These are phyloP conservation scores for Kregervanrija delftensis DNA, from an alignment of 805 yeast species.

Conservation along the genomic window DNA sequence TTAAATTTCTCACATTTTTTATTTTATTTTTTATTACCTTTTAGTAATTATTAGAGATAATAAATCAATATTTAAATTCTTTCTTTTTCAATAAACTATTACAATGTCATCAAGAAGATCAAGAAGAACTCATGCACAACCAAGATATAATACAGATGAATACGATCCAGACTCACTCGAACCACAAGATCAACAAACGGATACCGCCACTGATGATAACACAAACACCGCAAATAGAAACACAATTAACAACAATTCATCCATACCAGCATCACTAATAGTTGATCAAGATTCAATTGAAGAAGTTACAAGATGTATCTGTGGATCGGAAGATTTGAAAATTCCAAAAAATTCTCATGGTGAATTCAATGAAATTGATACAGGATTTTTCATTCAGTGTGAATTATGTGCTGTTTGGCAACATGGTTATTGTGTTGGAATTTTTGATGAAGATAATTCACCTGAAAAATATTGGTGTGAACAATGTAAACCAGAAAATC, in stretches of 20 bases:
- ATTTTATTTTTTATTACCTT: slow-evolving; percentile 8
- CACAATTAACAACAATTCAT: background rate
- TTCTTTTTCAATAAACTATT: slow-evolving; percentile 8
- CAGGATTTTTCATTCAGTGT: slow-evolving; percentile 74
- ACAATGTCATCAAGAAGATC: slow-evolving; percentile 27
- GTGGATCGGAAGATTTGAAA: slow-evolving; percentile 42
- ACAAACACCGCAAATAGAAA: too few species aligned
- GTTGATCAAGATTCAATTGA: slow-evolving; percentile 26
- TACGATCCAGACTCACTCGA: slow-evolving; percentile 9
- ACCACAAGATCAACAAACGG: slow-evolving; percentile 1
- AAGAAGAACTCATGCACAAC: slow-evolving; percentile 20
- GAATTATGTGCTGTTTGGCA: slow-evolving; percentile 96
- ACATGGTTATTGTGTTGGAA: slow-evolving; percentile 93
- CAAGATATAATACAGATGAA: slow-evolving; percentile 13
- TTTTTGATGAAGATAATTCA: slow-evolving; percentile 61
- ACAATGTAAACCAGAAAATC: slow-evolving; percentile 79
- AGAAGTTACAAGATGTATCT: slow-evolving; percentile 50
- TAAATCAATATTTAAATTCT: slow-evolving; percentile 7
- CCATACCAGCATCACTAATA: background rate
- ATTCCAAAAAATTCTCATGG: slow-evolving; percentile 21
- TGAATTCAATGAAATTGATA: slow-evolving; percentile 34
- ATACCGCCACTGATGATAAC: slow-evolving; percentile 1
- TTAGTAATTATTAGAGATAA: slow-evolving; percentile 3
- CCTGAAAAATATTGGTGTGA: slow-evolving; percentile 98
- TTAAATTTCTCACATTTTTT: slow-evolving; percentile 2